Evolutionary conservation across 257 asterid species (phyloP), one percentile per base, ranked within the genome.

Genomic region (Cruciata laevipes): DNA sequence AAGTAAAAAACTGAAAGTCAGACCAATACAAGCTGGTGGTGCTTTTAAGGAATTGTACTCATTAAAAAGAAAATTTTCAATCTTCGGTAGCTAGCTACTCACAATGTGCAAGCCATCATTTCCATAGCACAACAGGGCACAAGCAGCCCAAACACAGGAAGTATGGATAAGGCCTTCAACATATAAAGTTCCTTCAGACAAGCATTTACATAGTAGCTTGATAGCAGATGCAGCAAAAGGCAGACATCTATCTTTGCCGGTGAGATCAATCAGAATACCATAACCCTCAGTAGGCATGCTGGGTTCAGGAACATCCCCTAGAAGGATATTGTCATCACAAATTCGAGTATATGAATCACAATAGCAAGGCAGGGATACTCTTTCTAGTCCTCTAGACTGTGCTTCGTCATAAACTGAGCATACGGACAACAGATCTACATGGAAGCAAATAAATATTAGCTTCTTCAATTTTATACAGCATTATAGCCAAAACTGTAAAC

Each of bases 21-120:
- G 78, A 49, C 51, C 65, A 59, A 52, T 66, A 60, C 61, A 65
- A 55, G 66, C 61, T 18, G 17, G 18, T 23, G 47, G 58, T 52
- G 16, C 16, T 13, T 59, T 20, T 21, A 61, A 61, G 51, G 37
- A 38, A 23, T 53, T 59, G 64, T 61, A 30, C 53, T 16, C 33
- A 57, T 59, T 55, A 77, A 64, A 44, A 17, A 67, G 56, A 53
- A 6, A 47, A 49, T 20, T 32, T 58, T 71, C 53, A 72, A 18
- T 69, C 66, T 63, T 40, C 38, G 18, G 55, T 71, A 63, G 63
- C 56, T 71, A 63, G 63, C 56, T 68, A 81, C 88, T 74, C 73
- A 93, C 99, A 89, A 90, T 90, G 75, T 88, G 97, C 79, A 93
- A 81, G 73, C 85, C 85, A 76, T 80, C 91, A 83, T 86, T 91